A percentile compares a stretch with the other conserved stretches of the same genome.
Conservation (phyloP, 108 stramenopile genomes). For the Mediolabrus comicus region DNA sequence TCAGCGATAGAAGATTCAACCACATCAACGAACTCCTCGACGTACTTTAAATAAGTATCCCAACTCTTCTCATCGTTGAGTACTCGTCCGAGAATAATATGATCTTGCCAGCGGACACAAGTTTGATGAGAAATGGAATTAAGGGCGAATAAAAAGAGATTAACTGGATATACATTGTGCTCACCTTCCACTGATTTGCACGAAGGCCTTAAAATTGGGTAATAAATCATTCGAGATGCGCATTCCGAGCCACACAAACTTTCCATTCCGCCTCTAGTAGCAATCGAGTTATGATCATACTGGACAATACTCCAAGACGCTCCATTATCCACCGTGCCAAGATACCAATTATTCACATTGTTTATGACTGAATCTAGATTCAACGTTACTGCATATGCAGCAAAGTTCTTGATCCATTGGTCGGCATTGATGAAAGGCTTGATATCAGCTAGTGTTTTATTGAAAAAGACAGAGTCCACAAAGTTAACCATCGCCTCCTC, state of each 20-base stretch:
- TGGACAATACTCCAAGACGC: constrained; percentile 13
- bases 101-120: not conserved
- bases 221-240: not conserved
- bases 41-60: constrained; percentile 3
- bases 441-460: constrained; percentile 4
- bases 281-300: constrained; percentile 18
- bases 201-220: constrained; percentile 5
- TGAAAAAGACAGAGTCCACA: not conserved
- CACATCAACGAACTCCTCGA: not conserved
- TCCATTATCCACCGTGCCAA: constrained; percentile 10
- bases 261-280: not conserved
- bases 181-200: constrained; percentile 7
- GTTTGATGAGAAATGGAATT: not conserved
- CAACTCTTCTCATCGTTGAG: constrained; percentile 5
- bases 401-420: constrained; percentile 14
- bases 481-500: not conserved
- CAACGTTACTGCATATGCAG: constrained; percentile 7
- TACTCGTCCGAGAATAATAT: not conserved
- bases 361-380: constrained; percentile 12
- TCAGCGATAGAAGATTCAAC: constrained; percentile 1
- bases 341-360: constrained; percentile 8
- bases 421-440: constrained; percentile 13
- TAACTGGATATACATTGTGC: not conserved
- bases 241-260: not conserved
- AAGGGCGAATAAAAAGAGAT: not conserved